Conservation (phyloP, 2,329 filamentous ascomycete species). For the Aureobasidium sp. region DNA sequence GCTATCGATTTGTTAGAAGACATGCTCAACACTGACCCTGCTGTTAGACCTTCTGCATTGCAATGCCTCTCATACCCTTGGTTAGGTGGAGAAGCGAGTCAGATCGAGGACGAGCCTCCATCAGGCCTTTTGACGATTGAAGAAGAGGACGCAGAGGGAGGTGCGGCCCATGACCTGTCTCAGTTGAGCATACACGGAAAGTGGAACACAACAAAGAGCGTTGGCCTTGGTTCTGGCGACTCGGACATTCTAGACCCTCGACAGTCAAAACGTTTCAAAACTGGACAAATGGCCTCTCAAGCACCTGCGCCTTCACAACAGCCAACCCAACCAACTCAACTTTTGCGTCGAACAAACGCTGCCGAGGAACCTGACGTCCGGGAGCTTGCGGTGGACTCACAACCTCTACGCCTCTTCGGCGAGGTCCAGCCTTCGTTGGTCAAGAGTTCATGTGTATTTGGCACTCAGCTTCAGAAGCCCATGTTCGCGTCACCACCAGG, state of each 20-base stretch:
- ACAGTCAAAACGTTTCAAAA: conserved; percentile 37
- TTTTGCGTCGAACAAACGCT: not conserved
- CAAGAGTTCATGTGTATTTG: conserved; percentile 37
- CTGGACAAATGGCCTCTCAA: conserved; percentile 19
- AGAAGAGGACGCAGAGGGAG: conserved; percentile 53
- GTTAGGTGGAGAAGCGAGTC: conserved; percentile 48
- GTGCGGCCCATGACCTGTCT: conserved; percentile 46
- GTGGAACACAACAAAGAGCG: conserved; percentile 19
- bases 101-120: conserved; percentile 10
- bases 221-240: conserved; percentile 28
- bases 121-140: conserved; percentile 39
- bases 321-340: not conserved
- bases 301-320: not conserved
- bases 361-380: not conserved
- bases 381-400: not conserved
- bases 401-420: conserved; percentile 42
- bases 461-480: not conserved
- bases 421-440: conserved; percentile 51
- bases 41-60: conserved; percentile 62
- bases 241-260: conserved; percentile 30
- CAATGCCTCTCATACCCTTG: conserved; percentile 66
- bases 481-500: not conserved
- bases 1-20: conserved; percentile 65
- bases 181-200: conserved; percentile 49
- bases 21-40: conserved; percentile 78